phyloP scores from a whole-genome alignment of 345 rosid genomes.

The Iberis pinnata region DNA sequence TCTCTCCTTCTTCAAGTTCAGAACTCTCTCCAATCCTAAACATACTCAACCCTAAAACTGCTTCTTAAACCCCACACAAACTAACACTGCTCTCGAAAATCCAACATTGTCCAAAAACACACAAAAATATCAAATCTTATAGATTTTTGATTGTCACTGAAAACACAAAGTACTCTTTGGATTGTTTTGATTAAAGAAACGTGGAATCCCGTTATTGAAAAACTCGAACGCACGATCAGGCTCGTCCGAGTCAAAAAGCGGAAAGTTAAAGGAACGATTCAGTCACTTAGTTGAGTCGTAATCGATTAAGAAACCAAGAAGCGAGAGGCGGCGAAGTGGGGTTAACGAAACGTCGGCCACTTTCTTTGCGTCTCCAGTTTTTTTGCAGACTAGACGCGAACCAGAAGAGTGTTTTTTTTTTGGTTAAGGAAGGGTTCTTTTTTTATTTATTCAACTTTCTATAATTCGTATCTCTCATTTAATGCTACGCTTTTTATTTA shows the following conservation, averaged over 20 bases:
- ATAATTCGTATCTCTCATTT: too few species aligned
- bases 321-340: slow-evolving; percentile 15
- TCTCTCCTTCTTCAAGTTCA: slow-evolving; percentile 77
- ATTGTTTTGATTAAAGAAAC: neutral
- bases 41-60: slow-evolving; percentile 12
- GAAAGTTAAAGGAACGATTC: slow-evolving; percentile 1
- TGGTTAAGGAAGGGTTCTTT: slow-evolving; percentile 24
- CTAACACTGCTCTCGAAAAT: slow-evolving; percentile 45
- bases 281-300: slow-evolving; percentile 17
- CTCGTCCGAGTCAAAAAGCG: slow-evolving; percentile 3
- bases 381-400: slow-evolving; percentile 29
- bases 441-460: slow-evolving; percentile 9
- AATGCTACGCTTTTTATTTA: too few species aligned
- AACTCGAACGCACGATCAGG: slow-evolving; percentile 21
- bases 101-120: slow-evolving; percentile 43
- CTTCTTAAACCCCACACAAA: slow-evolving; percentile 23
- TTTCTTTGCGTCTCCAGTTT: slow-evolving; percentile 25
- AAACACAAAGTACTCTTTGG: neutral
- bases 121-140: neutral
- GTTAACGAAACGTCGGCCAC: slow-evolving; percentile 21
- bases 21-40: slow-evolving; percentile 43
- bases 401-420: slow-evolving; percentile 21
- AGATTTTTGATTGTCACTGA: too few species aligned
- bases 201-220: slow-evolving; percentile 11
- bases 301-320: slow-evolving; percentile 3